phyloP scores from a whole-genome alignment of 495 filamentous ascomycete genomes.

The Talaromyces trachyspermus region DNA sequence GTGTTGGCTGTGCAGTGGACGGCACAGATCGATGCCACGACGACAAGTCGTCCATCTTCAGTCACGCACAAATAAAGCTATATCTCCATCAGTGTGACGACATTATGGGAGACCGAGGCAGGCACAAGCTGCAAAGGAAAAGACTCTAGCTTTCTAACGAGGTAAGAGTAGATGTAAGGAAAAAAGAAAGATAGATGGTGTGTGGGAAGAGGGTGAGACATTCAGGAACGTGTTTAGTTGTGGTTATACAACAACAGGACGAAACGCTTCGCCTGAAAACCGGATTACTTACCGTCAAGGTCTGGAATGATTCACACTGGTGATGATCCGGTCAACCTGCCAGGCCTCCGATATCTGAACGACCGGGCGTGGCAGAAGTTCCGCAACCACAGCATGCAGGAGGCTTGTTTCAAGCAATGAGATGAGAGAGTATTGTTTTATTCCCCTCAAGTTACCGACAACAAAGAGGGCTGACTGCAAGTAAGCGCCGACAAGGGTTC shows the following conservation, averaged over 20 bases:
- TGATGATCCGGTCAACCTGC: constrained; percentile 4
- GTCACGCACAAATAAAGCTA: not conserved
- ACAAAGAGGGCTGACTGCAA: not conserved
- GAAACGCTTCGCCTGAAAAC: not conserved
- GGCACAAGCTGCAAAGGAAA: too few relatives aligned
- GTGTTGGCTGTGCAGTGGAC: constrained; percentile 43
- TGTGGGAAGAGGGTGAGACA: not conserved
- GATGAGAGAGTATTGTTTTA: not conserved
- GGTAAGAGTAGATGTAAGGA: too few relatives aligned
- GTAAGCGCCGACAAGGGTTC: constrained; percentile 1
- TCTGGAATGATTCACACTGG: constrained; percentile 4
- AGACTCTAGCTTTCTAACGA: too few relatives aligned
- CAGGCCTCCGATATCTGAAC: constrained; percentile 7
- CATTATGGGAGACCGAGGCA: not conserved
- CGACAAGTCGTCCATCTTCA: constrained; percentile 24
- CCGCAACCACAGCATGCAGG: constrained; percentile 5
- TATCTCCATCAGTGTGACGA: constrained; percentile 1
- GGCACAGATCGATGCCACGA: constrained; percentile 57
- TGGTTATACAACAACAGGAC: not conserved
- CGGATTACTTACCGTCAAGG: not conserved
- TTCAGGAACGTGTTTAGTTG: not conserved
- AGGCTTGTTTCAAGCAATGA: not conserved
- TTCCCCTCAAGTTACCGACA: not conserved
- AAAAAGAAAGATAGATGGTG: not conserved
- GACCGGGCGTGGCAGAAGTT: not conserved